phyloP scores from a whole-genome alignment of 2,329 filamentous ascomycete species.

The Xylaria arbuscula region DNA sequence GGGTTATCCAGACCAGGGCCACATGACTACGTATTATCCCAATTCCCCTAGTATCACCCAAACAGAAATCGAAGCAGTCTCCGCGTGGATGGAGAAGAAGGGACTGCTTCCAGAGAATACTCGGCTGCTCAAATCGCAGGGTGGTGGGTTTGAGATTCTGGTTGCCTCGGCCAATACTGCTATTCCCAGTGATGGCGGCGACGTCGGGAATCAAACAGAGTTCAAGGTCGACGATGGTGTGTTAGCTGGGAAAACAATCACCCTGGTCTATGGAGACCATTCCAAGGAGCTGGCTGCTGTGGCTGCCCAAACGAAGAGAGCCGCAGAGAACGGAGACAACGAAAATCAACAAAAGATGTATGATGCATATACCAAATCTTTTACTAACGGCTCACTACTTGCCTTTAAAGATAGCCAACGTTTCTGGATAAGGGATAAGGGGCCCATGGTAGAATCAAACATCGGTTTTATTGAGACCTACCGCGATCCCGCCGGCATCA shows the following conservation, averaged over 20 bases:
- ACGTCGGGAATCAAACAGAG: conserved; percentile 73
- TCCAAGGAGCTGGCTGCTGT: conserved; percentile 76
- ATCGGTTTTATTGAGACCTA: conserved; percentile 90
- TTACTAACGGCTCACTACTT: conserved; percentile 77
- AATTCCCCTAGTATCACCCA: conserved; percentile 79
- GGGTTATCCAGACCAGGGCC: conserved; percentile 78
- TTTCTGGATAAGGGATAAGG: conserved; percentile 85
- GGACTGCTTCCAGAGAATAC: conserved; percentile 81
- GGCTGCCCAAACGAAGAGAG: conserved; percentile 73
- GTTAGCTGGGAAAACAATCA: conserved; percentile 74
- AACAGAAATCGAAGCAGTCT: conserved; percentile 77
- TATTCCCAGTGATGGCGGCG: conserved; percentile 71
- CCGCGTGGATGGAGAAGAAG: conserved; percentile 78
- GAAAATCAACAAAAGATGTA: conserved; percentile 72
- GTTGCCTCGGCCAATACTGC: conserved; percentile 75
- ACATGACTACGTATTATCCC: conserved; percentile 86
- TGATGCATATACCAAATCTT: conserved; percentile 77
- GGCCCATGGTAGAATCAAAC: conserved; percentile 82
- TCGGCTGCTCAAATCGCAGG: conserved; percentile 73
- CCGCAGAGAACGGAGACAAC: conserved; percentile 76
- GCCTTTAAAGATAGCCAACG: conserved; percentile 84
- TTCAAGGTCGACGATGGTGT: conserved; percentile 69
- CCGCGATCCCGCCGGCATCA: conserved; percentile 81
- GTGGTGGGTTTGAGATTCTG: conserved; percentile 75
- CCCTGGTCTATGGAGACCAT: conserved; percentile 80